Evolutionary conservation across 768 basidiomycete species (phyloP).

Genomic region (Tulasnella sp.): DNA sequence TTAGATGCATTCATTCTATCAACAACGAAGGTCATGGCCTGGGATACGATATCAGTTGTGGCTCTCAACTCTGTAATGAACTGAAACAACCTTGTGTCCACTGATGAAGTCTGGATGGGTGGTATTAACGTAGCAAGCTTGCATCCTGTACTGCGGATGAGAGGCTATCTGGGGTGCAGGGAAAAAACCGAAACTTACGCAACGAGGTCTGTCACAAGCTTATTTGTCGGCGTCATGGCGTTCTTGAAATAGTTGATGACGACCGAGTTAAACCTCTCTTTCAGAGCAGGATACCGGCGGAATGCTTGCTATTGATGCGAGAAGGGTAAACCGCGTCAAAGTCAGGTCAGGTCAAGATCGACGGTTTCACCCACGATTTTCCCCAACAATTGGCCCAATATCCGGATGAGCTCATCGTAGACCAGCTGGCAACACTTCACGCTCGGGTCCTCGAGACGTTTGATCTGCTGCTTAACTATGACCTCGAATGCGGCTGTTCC

Average conservation of each 20-base stretch:
- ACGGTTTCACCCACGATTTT: conserved; percentile 60
- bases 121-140: conserved; percentile 98
- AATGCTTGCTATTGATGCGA: conserved; percentile 67
- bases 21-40: conserved; percentile 82
- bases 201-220: conserved; percentile 88
- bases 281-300: conserved; percentile 91
- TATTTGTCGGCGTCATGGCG: conserved; percentile 87
- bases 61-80: not conserved
- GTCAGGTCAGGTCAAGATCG: not conserved
- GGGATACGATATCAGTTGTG: conserved; percentile 5
- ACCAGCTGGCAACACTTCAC: conserved; percentile 92
- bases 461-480: conserved; percentile 98
- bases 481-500: conserved; percentile 96
- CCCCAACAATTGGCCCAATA: conserved; percentile 76
- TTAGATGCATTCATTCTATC: conserved; percentile 78
- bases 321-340: not conserved
- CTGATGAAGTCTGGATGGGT: conserved; percentile 98
- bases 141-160: conserved; percentile 57
- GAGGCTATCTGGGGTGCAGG: not conserved
- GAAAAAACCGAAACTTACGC: conserved; percentile 41
- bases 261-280: conserved; percentile 89
- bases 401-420: conserved; percentile 95
- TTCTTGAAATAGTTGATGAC: conserved; percentile 97
- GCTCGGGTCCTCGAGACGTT: conserved; percentile 86
- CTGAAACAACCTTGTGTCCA: conserved; percentile 65